These are phyloP conservation scores for Penicillium cosmopolitanum DNA, from an alignment of 495 filamentous ascomycete species.

Conservation along the genomic window DNA sequence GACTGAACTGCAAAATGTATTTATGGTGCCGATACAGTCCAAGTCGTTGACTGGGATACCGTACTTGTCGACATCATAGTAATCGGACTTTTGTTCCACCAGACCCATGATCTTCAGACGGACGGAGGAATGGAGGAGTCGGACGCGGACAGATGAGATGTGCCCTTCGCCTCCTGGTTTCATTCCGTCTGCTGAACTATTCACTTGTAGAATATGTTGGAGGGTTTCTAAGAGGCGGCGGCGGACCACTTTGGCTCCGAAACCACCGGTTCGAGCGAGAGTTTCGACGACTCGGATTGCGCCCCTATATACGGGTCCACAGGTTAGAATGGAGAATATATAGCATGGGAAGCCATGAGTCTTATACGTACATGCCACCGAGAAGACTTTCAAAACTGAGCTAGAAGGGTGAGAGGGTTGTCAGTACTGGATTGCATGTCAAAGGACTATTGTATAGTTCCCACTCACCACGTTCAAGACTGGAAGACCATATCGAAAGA, in stretches of 20 bases:
- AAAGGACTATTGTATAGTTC: background rate
- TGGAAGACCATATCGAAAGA: conserved; percentile 73
- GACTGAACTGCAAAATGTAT: conserved; percentile 66
- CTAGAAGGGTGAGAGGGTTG: conserved; percentile 15
- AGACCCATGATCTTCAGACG: conserved; percentile 67
- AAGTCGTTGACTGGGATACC: conserved; percentile 78
- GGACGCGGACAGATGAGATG: conserved; percentile 70
- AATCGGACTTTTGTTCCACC: conserved; percentile 53
- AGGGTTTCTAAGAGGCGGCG: conserved; percentile 74
- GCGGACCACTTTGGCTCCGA: conserved; percentile 68
- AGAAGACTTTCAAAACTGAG: conserved; percentile 46
- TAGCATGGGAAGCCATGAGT: background rate
- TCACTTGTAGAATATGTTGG: conserved; percentile 76
- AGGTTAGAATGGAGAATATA: background rate
- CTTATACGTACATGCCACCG: conserved; percentile 39
- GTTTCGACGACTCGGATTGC: conserved; percentile 71
- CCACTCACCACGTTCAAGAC: conserved; percentile 53
- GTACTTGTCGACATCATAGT: conserved; percentile 61
- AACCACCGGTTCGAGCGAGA: conserved; percentile 77
- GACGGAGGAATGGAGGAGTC: conserved; percentile 74
- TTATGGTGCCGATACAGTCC: conserved; percentile 72
- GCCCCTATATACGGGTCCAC: conserved; percentile 33
- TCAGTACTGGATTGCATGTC: background rate
- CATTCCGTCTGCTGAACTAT: conserved; percentile 64
- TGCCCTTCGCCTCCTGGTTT: conserved; percentile 70